Base-by-base conservation (phyloP, 352 stramenopile genomes). In the Pythium pyrilobum region DNA sequence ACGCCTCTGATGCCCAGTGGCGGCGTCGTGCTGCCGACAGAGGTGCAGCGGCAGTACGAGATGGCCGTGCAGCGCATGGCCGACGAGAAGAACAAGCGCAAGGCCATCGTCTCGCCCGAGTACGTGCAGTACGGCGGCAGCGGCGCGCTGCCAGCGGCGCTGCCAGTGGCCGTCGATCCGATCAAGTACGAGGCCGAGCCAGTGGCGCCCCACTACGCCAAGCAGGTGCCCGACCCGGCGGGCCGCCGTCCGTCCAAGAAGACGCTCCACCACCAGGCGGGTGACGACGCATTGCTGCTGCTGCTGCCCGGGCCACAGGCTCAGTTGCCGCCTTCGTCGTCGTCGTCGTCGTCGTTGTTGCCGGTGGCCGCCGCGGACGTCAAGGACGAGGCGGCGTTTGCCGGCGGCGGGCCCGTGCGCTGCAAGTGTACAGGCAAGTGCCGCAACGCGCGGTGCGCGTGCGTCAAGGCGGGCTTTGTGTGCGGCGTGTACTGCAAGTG, bases 371-470 rank as follows among this genome's bases (percentile, higher is more conserved):
- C 47, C 25, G 32, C 33, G 29, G 27, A 28, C 4, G 50, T 58
- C 3, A 58, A 58, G 31, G 50, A 58, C 50, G 50, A 58, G 11
- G 16, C 24, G 23, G 11, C 37, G 9, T 29, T 27, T 16, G 18
- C 39, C 6, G 40, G n/a, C 25, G 37, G 39, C 7, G 41, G 54
- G 23, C 37, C 50, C 20, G 64, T 78, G 15, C 79, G 81, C 15
- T 92, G 81, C 59, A 89, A 89, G 64, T 92, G 81, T 53, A 92
- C 79, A 5, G 81, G 81, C 34, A 92, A 89, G 64, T 92, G 81
- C 44, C 76, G 81, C 18, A 92, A 92, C 59, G 79, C 81, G 31
- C 79, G 81, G 6, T 92, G 81, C 33, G 79, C 79, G 12, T 92
- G 81, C 45, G 81, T 92, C 29, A 92, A 92, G 42, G 77, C 75